Conservation (phyloP, 2,329 filamentous ascomycete genomes). For the Pestalotiopsis sp. region DNA sequence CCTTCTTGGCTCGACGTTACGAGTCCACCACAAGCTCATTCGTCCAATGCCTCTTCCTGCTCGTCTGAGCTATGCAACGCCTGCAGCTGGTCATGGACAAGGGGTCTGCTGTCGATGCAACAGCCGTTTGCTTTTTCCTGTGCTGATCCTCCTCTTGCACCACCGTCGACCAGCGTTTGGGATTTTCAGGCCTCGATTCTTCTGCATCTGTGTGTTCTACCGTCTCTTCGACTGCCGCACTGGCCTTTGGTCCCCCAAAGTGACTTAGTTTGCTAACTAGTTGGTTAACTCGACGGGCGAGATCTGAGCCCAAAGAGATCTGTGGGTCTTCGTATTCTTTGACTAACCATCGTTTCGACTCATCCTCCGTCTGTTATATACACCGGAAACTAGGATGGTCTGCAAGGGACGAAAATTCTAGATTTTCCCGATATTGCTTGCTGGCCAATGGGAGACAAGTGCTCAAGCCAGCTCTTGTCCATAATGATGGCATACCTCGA, state of each 20-base stretch:
- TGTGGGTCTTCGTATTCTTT: conserved; percentile 8
- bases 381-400: conserved; percentile 3
- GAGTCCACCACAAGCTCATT: not conserved
- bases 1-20: not conserved
- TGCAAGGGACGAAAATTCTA: conserved; percentile 11
- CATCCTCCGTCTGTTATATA: conserved; percentile 5
- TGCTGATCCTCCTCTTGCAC: not conserved
- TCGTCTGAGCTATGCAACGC: not conserved
- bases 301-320: conserved; percentile 7
- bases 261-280: not conserved
- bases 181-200: not conserved
- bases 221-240: conserved; percentile 6
- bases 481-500: conserved; percentile 7
- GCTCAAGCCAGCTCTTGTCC: not conserved
- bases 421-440: not conserved
- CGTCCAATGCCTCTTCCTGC: conserved; percentile 1
- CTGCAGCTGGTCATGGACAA: not conserved
- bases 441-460: not conserved
- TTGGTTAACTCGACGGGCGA: not conserved
- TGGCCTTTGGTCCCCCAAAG: conserved; percentile 3
- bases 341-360: conserved; percentile 11
- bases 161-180: conserved; percentile 8
- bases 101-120: not conserved
- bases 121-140: not conserved
- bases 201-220: not conserved